Conservation (phyloP, 1,284 basidiomycete genomes). For the Coniferiporia sulphurascens region DNA sequence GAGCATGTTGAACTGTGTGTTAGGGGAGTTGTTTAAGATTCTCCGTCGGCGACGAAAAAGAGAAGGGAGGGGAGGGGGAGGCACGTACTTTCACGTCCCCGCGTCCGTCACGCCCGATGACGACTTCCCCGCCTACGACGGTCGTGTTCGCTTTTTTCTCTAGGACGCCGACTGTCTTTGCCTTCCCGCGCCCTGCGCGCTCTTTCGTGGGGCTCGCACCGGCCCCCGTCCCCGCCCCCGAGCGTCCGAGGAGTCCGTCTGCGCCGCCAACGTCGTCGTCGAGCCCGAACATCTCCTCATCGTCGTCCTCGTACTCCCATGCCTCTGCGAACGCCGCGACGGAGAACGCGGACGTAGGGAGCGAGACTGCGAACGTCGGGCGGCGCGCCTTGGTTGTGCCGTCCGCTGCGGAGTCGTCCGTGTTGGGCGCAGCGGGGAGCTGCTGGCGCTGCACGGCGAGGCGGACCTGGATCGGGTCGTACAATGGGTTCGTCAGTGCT, state of each 20-base stretch:
- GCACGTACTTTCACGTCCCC: constrained; percentile 67
- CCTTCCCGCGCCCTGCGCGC: constrained; percentile 44
- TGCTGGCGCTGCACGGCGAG: constrained; percentile 59
- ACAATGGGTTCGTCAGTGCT: constrained; percentile 87
- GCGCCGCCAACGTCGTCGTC: constrained; percentile 44
- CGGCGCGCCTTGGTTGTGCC: constrained; percentile 37
- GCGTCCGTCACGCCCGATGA: constrained; percentile 68
- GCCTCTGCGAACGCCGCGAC: constrained; percentile 88
- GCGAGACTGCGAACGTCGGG: constrained; percentile 69
- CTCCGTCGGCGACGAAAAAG: no score
- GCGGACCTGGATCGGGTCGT: constrained; percentile 88
- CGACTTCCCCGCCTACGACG: constrained; percentile 77
- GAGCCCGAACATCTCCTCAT: constrained; percentile 75
- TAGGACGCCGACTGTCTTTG: constrained; percentile 71
- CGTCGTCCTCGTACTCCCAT: constrained; percentile 94
- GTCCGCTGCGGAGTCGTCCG: constrained; percentile 34
- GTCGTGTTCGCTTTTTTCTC: constrained; percentile 86
- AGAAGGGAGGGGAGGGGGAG: constrained; percentile 1
- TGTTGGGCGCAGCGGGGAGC: constrained; percentile 24
- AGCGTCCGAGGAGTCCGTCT: no score
- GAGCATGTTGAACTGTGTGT: constrained; percentile 79
- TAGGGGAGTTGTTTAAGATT: not conserved
- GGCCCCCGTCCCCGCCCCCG: constrained; percentile 17
- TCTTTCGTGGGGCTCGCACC: constrained; percentile 31
- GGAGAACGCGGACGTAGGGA: constrained; percentile 73